These are phyloP conservation scores for Candida pseudoglaebosa DNA, from an alignment of 805 yeast genomes.

Conservation along the genomic window DNA sequence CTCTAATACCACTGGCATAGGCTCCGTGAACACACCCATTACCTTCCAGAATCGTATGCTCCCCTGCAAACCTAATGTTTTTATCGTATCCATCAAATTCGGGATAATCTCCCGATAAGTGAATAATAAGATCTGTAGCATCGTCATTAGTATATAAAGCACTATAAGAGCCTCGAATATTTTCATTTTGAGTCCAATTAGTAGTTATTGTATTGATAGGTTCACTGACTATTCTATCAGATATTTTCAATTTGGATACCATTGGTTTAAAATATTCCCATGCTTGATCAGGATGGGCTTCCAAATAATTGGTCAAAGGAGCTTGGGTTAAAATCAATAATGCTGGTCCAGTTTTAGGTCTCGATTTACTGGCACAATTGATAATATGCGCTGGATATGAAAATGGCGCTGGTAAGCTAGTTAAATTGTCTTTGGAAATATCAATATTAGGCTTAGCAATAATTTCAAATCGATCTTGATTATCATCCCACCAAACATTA, in stretches of 20 bases:
- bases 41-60: conserved; percentile 81
- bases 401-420: conserved; percentile 41
- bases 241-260: conserved; percentile 21
- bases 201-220: conserved; percentile 44
- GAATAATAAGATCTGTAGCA: conserved; percentile 58
- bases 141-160: conserved; percentile 68
- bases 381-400: conserved; percentile 59
- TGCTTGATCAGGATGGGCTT: conserved; percentile 45
- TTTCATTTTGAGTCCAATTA: conserved; percentile 79
- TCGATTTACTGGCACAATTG: conserved; percentile 49
- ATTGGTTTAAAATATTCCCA: conserved; percentile 61
- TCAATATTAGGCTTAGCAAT: conserved; percentile 13
- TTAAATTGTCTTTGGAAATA: conserved; percentile 7
- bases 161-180: conserved; percentile 75
- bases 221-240: conserved; percentile 10
- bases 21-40: conserved; percentile 94
- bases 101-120: conserved; percentile 46
- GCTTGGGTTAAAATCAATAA: conserved; percentile 68
- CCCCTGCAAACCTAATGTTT: conserved; percentile 81
- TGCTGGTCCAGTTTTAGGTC: conserved; percentile 38
- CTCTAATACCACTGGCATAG: conserved; percentile 68
- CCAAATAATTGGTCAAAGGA: conserved; percentile 62
- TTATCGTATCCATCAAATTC: conserved; percentile 33
- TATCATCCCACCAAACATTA: conserved; percentile 40
- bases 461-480: conserved; percentile 38